Base-by-base conservation (phyloP, 148 eudicot genomes). In the Hydrangea macrophylla region DNA sequence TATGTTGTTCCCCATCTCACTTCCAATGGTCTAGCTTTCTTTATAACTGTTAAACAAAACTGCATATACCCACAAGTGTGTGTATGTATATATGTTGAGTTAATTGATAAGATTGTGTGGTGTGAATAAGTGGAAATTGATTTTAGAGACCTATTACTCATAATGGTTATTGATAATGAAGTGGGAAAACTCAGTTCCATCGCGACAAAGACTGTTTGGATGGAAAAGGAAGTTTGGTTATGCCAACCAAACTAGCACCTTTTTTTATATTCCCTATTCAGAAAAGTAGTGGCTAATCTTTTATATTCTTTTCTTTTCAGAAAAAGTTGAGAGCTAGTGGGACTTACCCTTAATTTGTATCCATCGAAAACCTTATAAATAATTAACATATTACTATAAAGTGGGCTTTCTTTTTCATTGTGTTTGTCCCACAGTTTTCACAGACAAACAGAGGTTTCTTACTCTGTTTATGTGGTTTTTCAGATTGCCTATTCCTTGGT, bases 1-100 rank as follows among this genome's bases (percentile, higher is more conserved):
- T 32, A 86, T 61, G 33, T 26, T 75, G 80, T 92, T 92, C 31
- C 97, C 97, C 96, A 92, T 88, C 33, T 3, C n/a, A n/a, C n/a
- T 13, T 37, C 67, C 26, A 11, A 22, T 11, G 2, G 23, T 39
- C 53, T 20, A 18, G n/a, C 32, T 36, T 20, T 25, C 8, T 7
- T 23, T 7, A 33, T 25, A 2, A 37, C 18, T 9, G 26, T 7
- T 35, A 1, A 8, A 12, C 12, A 15, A 22, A 23, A 5, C 8
- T 17, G 37, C 8, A 10, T 35, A 24, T 28, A 8, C 2, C 4
- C 6, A 24, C 33, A 11, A 2, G 42, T 18, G 1, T 3, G 9
- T 28, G 3, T 13, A 20, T 48, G 13, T 22, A 54, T 7, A 9
- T 53, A 20, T 54, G 17, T 3, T 23, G 8, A 22, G 7, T 9